Conservation (phyloP, 352 stramenopile genomes). For the Detonula confervacea region DNA sequence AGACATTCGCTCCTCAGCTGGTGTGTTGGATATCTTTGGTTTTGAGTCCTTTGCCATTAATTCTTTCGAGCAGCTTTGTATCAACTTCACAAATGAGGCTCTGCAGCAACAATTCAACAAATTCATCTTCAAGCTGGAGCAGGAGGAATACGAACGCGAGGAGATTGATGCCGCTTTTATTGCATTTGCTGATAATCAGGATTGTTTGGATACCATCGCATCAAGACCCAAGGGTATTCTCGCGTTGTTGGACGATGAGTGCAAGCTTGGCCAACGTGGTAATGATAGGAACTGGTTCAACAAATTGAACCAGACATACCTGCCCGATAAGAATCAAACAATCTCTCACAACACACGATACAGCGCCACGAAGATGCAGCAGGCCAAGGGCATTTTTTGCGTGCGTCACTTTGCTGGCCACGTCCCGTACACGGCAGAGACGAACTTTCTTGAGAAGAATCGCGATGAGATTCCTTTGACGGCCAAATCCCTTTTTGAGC, state of each 20-base stretch:
- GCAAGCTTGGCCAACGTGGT: no score
- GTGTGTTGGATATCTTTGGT: constrained; percentile 98
- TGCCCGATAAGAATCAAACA: constrained; percentile 75
- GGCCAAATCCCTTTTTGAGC: constrained; percentile 81
- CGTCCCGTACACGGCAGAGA: constrained; percentile 83
- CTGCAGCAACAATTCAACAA: constrained; percentile 92
- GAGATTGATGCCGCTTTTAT: no score
- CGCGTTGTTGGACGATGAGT: no score
- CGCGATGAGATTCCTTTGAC: constrained; percentile 85
- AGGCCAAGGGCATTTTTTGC: constrained; percentile 81
- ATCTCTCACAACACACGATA: constrained; percentile 85
- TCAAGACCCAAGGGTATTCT: no score
- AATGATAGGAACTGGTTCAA: no score
- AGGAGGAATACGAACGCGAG: constrained; percentile 98
- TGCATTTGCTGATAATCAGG: no score
- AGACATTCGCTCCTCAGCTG: constrained; percentile 38
- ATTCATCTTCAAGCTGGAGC: constrained; percentile 96
- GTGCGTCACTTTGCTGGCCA: constrained; percentile 84
- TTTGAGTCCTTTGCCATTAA: constrained; percentile 97
- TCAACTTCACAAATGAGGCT: constrained; percentile 90
- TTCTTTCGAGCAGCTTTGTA: constrained; percentile 71
- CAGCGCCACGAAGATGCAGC: constrained; percentile 78
- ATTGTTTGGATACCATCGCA: no score
- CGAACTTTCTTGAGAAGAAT: constrained; percentile 87
- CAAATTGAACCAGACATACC: constrained; percentile 85